These are phyloP conservation scores for Fusarium secorum DNA, from an alignment of 2,329 filamentous ascomycete genomes.

Conservation along the genomic window DNA sequence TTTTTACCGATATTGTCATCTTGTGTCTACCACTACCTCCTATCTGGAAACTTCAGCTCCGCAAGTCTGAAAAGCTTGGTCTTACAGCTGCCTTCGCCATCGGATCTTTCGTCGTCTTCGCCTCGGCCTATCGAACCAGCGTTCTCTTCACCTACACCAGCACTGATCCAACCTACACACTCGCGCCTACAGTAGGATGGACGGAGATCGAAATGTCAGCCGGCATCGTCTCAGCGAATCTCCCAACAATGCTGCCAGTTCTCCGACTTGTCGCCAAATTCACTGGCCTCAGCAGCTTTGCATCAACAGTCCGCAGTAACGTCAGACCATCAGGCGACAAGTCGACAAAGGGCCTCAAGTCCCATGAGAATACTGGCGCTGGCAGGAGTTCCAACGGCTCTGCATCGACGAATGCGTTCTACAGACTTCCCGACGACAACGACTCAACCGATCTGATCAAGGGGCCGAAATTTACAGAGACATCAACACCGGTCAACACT, in stretches of 20 bases:
- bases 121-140: slow-evolving; percentile 57
- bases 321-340: slow-evolving; percentile 29
- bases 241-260: slow-evolving; percentile 60
- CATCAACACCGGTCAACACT: neutral
- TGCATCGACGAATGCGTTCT: slow-evolving; percentile 38
- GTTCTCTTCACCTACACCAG: slow-evolving; percentile 55
- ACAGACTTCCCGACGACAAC: slow-evolving; percentile 46
- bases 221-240: slow-evolving; percentile 61
- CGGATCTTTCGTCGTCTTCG: slow-evolving; percentile 58
- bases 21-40: slow-evolving; percentile 54
- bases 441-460: slow-evolving; percentile 40
- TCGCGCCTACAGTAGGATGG: slow-evolving; percentile 57
- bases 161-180: slow-evolving; percentile 55
- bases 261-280: slow-evolving; percentile 51
- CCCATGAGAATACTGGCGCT: neutral
- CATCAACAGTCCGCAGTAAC: slow-evolving; percentile 19
- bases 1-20: slow-evolving; percentile 57
- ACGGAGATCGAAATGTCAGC: slow-evolving; percentile 58
- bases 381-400: slow-evolving; percentile 16
- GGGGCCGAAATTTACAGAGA: neutral
- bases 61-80: slow-evolving; percentile 52
- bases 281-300: slow-evolving; percentile 45
- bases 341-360: slow-evolving; percentile 29
- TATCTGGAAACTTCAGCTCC: slow-evolving; percentile 56
- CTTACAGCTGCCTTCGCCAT: slow-evolving; percentile 55